Evolutionary conservation across 257 asterid genomes (phyloP).

Genomic region (Solanum habrochaites): DNA sequence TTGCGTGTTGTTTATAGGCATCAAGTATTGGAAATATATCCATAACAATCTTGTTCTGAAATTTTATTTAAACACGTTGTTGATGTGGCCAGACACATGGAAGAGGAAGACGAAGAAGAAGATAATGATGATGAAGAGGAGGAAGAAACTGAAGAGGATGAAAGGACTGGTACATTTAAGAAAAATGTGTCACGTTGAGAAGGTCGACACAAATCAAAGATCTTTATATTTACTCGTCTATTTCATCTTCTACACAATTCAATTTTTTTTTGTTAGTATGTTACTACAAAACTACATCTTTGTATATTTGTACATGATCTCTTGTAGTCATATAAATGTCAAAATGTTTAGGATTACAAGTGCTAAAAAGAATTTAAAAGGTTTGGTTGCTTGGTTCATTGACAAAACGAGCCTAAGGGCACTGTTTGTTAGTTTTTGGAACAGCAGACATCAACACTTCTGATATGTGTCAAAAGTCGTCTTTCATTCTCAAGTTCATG

Average conservation of each 20-base stretch:
- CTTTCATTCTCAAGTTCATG: background rate
- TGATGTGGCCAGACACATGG: background rate
- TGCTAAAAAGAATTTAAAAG: background rate
- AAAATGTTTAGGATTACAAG: background rate
- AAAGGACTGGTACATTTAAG: background rate
- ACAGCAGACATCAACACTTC: too few relatives aligned
- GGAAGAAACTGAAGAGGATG: background rate
- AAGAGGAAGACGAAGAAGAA: background rate
- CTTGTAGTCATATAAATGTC: background rate
- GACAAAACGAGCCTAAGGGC: background rate
- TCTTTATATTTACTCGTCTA: background rate
- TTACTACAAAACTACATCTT: background rate
- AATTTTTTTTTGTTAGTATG: background rate
- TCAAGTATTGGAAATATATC: background rate
- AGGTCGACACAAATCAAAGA: background rate
- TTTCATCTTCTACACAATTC: background rate
- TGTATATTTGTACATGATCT: background rate
- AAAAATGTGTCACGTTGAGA: background rate
- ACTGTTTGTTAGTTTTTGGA: background rate
- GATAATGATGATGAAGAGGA: background rate
- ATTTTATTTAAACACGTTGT: background rate
- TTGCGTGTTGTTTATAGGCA: background rate
- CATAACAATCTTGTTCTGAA: background rate
- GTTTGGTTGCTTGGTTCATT: background rate
- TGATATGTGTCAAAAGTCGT: background rate